Conservation (phyloP, 2,329 filamentous ascomycete species). For the Aspergillus luchuensis region DNA sequence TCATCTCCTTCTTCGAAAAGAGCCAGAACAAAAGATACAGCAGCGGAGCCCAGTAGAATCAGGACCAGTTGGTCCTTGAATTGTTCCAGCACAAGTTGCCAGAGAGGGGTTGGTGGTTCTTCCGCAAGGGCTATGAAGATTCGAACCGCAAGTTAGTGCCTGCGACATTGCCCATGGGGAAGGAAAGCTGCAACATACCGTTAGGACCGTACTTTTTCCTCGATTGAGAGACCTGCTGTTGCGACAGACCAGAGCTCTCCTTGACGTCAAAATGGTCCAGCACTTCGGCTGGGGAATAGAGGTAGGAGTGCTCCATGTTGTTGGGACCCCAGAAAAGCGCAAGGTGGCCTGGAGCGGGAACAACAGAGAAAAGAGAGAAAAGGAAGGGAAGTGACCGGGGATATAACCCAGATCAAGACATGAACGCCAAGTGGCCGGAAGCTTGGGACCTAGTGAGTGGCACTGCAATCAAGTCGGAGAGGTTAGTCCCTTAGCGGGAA, state of each 20-base stretch:
- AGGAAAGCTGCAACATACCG: conserved; percentile 43
- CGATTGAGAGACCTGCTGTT: conserved; percentile 49
- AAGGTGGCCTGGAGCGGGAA: conserved; percentile 9
- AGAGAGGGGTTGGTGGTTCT: conserved; percentile 92
- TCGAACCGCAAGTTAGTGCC: conserved; percentile 10
- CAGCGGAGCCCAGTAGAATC: conserved; percentile 89
- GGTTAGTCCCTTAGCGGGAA: conserved; percentile 18
- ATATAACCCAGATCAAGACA: conserved; percentile 22
- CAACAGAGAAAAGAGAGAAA: conserved; percentile 12
- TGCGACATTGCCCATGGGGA: neutral
- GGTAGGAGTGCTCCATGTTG: conserved; percentile 58
- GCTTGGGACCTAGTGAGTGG: conserved; percentile 15
- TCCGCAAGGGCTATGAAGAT: conserved; percentile 66
- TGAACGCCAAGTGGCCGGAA: conserved; percentile 32
- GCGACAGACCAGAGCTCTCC: conserved; percentile 54
- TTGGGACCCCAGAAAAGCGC: conserved; percentile 12
- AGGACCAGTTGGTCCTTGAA: conserved; percentile 99
- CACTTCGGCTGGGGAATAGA: conserved; percentile 52
- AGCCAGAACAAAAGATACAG: conserved; percentile 88
- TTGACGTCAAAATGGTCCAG: conserved; percentile 56
- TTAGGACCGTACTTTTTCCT: conserved; percentile 57
- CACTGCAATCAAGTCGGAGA: conserved; percentile 11
- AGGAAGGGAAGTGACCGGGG: conserved; percentile 15
- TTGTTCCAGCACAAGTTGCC: conserved; percentile 95
- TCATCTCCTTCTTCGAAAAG: conserved; percentile 91